Evolutionary conservation across 2,329 filamentous ascomycete species (phyloP).

Genomic region (Fusarium stilboides): DNA sequence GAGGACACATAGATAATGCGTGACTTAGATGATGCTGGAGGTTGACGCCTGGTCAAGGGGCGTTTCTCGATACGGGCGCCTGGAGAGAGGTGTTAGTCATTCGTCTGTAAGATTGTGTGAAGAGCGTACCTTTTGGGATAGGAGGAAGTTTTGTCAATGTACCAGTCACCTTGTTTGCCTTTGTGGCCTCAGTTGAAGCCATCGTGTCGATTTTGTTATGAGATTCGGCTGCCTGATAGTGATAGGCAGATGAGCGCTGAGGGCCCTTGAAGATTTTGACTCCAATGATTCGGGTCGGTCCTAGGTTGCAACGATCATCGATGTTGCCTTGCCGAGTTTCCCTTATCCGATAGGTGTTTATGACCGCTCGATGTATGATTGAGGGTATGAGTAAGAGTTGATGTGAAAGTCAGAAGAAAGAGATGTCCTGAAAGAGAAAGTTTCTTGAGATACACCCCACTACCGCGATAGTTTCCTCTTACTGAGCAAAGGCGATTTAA

Average conservation of each 20-base stretch:
- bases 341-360: neutral
- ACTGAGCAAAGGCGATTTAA: neutral
- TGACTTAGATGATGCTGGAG: constrained; percentile 60
- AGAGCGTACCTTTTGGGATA: constrained; percentile 52
- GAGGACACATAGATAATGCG: constrained; percentile 75
- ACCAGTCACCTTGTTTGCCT: constrained; percentile 38
- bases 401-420: neutral
- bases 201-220: constrained; percentile 32
- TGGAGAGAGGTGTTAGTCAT: constrained; percentile 45
- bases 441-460: constrained; percentile 27
- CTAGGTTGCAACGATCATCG: neutral
- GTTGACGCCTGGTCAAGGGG: constrained; percentile 60
- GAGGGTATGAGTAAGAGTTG: neutral
- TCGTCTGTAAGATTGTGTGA: neutral
- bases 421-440: constrained; percentile 18
- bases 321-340: neutral
- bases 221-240: constrained; percentile 31
- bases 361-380: neutral
- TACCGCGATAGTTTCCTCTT: neutral
- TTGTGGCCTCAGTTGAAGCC: constrained; percentile 37
- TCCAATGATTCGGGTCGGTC: neutral
- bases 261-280: neutral
- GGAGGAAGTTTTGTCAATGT: constrained; percentile 54
- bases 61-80: constrained; percentile 67
- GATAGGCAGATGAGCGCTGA: constrained; percentile 27